A percentile compares a stretch with the other conserved stretches of the same genome.
phyloP scores from a whole-genome alignment of 164 flowering plant genomes.

The Cinnamomum micranthum region DNA sequence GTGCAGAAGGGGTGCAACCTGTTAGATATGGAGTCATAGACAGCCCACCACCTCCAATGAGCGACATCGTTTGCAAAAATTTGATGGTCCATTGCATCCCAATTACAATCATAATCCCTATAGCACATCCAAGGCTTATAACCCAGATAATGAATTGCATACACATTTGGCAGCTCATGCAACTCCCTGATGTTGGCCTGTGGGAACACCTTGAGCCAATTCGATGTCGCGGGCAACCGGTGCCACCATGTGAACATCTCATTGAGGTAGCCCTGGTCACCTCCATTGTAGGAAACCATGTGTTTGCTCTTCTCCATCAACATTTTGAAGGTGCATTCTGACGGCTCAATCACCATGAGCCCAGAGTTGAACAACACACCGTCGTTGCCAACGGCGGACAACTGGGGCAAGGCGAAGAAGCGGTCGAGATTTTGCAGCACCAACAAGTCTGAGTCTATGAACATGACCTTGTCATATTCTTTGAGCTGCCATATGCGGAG shows the following conservation, averaged over 20 bases:
- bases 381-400: slow-evolving; percentile 53
- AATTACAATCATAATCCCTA: slow-evolving; percentile 80
- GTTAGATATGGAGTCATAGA: slow-evolving; percentile 52
- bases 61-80: slow-evolving; percentile 60
- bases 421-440: slow-evolving; percentile 55
- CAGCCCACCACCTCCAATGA: slow-evolving; percentile 64
- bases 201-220: slow-evolving; percentile 36
- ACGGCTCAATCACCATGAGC: slow-evolving; percentile 73
- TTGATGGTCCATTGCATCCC: slow-evolving; percentile 43
- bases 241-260: slow-evolving; percentile 93
- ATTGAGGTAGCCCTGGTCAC: slow-evolving; percentile 83
- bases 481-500: slow-evolving; percentile 73
- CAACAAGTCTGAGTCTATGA: slow-evolving; percentile 71
- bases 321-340: slow-evolving; percentile 47
- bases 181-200: background rate
- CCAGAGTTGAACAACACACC: slow-evolving; percentile 64
- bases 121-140: slow-evolving; percentile 88
- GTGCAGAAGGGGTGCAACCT: slow-evolving; percentile 41
- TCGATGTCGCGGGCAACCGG: slow-evolving; percentile 40
- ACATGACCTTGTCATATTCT: slow-evolving; percentile 63
- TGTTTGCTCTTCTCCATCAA: slow-evolving; percentile 35
- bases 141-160: slow-evolving; percentile 66
- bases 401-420: slow-evolving; percentile 50
- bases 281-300: slow-evolving; percentile 62
- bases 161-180: slow-evolving; percentile 13